phyloP scores from a whole-genome alignment of 768 basidiomycete species.

The Boletellus ananas region DNA sequence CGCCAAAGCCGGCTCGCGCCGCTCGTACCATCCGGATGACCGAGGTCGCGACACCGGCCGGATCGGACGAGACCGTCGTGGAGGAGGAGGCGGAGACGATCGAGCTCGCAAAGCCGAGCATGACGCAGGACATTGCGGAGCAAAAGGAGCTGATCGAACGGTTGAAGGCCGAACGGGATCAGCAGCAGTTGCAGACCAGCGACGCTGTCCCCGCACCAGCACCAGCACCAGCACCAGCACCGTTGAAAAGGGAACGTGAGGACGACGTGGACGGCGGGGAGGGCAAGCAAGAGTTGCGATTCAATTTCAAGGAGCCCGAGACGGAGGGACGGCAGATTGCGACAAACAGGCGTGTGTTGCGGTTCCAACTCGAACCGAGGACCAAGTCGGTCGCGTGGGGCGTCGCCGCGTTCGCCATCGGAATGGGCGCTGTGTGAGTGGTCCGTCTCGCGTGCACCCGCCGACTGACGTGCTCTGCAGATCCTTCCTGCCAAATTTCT shows the following conservation, averaged over 20 bases:
- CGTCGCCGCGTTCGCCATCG: constrained; percentile 76
- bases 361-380: constrained; percentile 58
- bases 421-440: constrained; percentile 76
- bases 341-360: constrained; percentile 60
- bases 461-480: constrained; percentile 26
- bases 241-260: constrained; percentile 51
- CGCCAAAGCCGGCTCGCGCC: constrained; percentile 29
- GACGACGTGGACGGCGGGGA: constrained; percentile 12
- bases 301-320: constrained; percentile 71
- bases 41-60: constrained; percentile 44
- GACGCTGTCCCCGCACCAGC: constrained; percentile 7
- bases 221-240: constrained; percentile 24
- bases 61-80: constrained; percentile 61
- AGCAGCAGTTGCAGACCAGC: constrained; percentile 23
- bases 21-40: constrained; percentile 20
- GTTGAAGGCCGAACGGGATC: constrained; percentile 62
- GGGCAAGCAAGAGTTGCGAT: constrained; percentile 48
- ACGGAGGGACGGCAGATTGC: constrained; percentile 51
- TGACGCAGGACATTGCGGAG: constrained; percentile 70
- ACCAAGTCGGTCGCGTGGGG: constrained; percentile 82
- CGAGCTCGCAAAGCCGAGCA: constrained; percentile 57
- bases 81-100: constrained; percentile 61
- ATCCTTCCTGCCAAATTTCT: constrained; percentile 59
- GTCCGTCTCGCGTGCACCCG: background rate
- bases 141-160: constrained; percentile 73